Evolutionary conservation across 1,284 basidiomycete species (phyloP), one percentile per base, ranked within the genome.

Genomic region (Moniliophthora roreri): DNA sequence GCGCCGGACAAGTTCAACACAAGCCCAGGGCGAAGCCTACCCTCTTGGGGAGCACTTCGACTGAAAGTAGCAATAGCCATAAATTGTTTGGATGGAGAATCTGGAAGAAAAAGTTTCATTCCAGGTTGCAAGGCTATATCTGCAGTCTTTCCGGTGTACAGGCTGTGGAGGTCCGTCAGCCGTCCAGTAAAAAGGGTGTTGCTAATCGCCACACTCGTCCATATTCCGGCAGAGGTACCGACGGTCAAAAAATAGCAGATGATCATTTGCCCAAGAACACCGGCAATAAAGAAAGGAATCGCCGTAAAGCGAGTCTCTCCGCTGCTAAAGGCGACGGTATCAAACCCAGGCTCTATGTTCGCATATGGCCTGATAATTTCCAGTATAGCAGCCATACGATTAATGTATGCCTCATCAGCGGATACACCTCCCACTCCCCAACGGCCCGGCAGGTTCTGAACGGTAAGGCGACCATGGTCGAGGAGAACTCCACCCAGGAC

Each of bases 241-340:
- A 66, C 62, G 20, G 53, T 46, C 18, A 66, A 57, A 45, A 65
- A 65, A 44, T 66, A 66, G 55, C 64, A 66, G 11, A 66, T 56
- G 35, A 64, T 50, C n/a, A 58, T 52, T 54, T 66, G 64, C 4
- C 64, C 64, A 21, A 60, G 46, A 5, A 64, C 37, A 21, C 64
- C 62, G 21, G 60, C 59, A 4, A 66, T 35, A 32, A 66, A 57
- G 55, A 64, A 64, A 5, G 63, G 63, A 23, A 58, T 37, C 4
- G 56, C 54, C 1, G 56, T 26, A 21, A 47, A 44, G n/a, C 62
- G 53, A 38, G 46, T 57, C 20, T 55, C 53, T 18, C 63, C 62
- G 38, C 59, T 54, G 26, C 59, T 57, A 24, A 55, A 50, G n/a
- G n/a, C n/a, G 21, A 61, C 50, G 21, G 59, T 26, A 23, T 59